A percentile compares a stretch with the other conserved stretches of the same genome.
These are phyloP conservation scores for Beauveria caledonica DNA, from an alignment of 2,329 filamentous ascomycete genomes.

Conservation along the genomic window DNA sequence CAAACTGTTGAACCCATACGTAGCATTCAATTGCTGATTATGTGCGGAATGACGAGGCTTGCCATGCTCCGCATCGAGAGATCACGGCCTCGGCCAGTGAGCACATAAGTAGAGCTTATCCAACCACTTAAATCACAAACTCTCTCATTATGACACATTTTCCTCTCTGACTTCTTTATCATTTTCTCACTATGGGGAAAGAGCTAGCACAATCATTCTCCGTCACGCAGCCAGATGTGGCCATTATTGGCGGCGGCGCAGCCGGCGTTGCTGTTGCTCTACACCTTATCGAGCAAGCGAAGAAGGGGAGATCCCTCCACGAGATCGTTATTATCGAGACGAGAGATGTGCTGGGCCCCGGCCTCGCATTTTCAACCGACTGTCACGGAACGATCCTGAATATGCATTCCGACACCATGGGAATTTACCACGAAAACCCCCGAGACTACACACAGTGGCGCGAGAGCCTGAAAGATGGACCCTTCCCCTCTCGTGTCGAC, in stretches of 20 bases:
- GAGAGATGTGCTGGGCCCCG: background rate
- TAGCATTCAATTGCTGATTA: background rate
- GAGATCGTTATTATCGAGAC: slow-evolving; percentile 4
- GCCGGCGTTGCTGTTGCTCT: slow-evolving; percentile 8
- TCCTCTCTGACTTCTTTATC: background rate
- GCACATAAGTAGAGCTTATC: slow-evolving; percentile 5
- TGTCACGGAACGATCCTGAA: slow-evolving; percentile 11
- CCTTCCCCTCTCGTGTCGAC: slow-evolving; percentile 8
- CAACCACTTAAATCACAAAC: background rate
- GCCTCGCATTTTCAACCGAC: slow-evolving; percentile 7
- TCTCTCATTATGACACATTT: background rate
- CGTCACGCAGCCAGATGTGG: slow-evolving; percentile 5
- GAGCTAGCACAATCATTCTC: background rate
- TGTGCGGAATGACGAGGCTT: background rate
- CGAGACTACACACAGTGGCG: slow-evolving; percentile 12
- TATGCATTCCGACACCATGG: slow-evolving; percentile 12
- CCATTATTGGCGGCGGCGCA: slow-evolving; percentile 6
- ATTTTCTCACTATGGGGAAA: slow-evolving; percentile 1
- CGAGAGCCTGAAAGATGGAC: background rate
- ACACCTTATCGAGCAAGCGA: slow-evolving; percentile 7
- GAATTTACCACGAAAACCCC: slow-evolving; percentile 6
- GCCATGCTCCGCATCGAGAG: background rate
- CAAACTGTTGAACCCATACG: background rate
- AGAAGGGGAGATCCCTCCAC: background rate
- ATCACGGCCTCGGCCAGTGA: background rate